Evolutionary conservation across 2,329 filamentous ascomycete genomes (phyloP), one percentile per base, ranked within the genome.

Genomic region (Colletotrichum sp.): DNA sequence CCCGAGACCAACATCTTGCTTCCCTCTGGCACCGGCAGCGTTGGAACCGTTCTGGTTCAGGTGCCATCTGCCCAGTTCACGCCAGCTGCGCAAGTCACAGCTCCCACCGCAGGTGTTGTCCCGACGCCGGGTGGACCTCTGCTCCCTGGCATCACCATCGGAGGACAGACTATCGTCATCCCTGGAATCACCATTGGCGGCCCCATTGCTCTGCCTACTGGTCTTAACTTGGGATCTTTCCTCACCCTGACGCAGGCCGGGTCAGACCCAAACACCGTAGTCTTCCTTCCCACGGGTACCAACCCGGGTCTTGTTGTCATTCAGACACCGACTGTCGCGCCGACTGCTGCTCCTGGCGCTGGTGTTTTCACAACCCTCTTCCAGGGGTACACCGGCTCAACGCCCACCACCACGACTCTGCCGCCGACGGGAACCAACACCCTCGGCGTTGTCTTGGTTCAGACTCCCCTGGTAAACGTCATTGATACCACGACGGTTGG

Each of bases 321-420:
- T 55, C 74, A 76, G 71, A 70, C 71, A 63, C 74, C 74, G 12
- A 74, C 61, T n/a, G 52, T 61, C 48, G 66, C 55, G 30, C 48
- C 60, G 60, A 28, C 66, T 66, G 52, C 71, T 68, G 60, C 16
- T 36, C 30, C 71, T 15, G 36, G 27, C 32, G 52, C 30, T 57
- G 71, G 60, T 34, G 60, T 39, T 11, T 66, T 74, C 66, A 74
- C 71, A 15, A 76, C 74, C 15, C 8, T 76, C 12, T 48, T 71
- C 16, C 34, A 74, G 44, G 71, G 71, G 8, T 76, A 36, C 59
- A 36, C 30, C 65, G 74, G 74, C 25, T 30, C 74, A 22, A 55
- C 52, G 3, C 65, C 74, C 3, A 60, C n/a, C 3, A 76, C 74
- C 12, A 71, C 61, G 19, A 76, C 74, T 28, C 65, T 76, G 22